These are phyloP conservation scores for Neofusicoccum ribis DNA, from an alignment of 2,329 filamentous ascomycete genomes.

Conservation along the genomic window DNA sequence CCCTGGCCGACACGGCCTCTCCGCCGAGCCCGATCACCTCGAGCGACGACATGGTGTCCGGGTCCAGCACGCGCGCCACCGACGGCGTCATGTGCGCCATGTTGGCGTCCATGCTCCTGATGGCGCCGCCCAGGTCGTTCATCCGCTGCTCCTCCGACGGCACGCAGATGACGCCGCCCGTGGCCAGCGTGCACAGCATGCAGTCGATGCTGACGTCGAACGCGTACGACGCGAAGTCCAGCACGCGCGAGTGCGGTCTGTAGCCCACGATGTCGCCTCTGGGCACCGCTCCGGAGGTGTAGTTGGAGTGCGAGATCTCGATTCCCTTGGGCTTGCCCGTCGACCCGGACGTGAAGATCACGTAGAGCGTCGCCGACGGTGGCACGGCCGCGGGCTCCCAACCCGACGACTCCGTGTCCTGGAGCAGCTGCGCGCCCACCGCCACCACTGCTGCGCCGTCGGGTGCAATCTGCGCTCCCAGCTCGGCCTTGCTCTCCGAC, in stretches of 20 bases:
- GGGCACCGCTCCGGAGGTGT: constrained; percentile 25
- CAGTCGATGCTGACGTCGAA: constrained; percentile 54
- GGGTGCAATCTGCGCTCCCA: constrained; percentile 33
- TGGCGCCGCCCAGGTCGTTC: constrained; percentile 31
- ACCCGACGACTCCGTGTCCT: background rate
- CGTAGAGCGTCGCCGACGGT: constrained; percentile 43
- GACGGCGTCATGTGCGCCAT: constrained; percentile 59
- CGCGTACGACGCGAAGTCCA: constrained; percentile 49
- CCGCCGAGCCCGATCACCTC: constrained; percentile 42
- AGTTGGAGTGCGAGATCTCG: constrained; percentile 26
- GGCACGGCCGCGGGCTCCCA: background rate
- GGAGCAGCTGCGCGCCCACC: background rate
- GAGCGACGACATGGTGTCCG: constrained; percentile 41
- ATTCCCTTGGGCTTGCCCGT: constrained; percentile 23
- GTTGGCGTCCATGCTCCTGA: constrained; percentile 55
- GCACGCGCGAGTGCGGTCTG: constrained; percentile 5
- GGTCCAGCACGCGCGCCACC: constrained; percentile 50
- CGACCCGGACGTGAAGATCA: constrained; percentile 60
- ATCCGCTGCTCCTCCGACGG: constrained; percentile 57
- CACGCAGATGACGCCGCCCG: constrained; percentile 55
- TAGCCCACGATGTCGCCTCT: background rate
- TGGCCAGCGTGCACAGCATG: constrained; percentile 37
- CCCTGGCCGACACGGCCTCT: constrained; percentile 41
- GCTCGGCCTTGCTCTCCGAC: constrained; percentile 24
- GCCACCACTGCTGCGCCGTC: constrained; percentile 26